Percentiles rank a stretch among this genome's conserved stretches.
Evolutionary conservation across 805 yeast genomes (phyloP).

Genomic region (Geotrichum ghanense): DNA sequence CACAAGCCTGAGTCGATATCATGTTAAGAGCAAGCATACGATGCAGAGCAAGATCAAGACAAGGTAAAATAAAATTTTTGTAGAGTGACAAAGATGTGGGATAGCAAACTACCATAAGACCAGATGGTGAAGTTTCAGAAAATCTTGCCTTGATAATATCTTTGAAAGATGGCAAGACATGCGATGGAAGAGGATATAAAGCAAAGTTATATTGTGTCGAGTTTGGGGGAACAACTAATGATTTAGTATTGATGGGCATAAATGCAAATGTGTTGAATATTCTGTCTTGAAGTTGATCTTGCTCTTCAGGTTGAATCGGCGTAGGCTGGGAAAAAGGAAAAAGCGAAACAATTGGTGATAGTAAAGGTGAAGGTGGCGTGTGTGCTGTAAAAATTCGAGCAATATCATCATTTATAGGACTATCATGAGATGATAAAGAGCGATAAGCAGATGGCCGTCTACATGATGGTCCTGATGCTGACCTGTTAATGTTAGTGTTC

Average conservation of each 20-base stretch:
- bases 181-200: conserved; percentile 16
- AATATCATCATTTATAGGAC: neutral
- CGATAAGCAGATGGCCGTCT: neutral
- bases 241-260: conserved; percentile 1
- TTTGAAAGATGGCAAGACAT: conserved; percentile 13
- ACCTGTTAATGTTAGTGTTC: too few species aligned
- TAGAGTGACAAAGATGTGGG: conserved; percentile 16
- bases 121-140: conserved; percentile 16
- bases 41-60: conserved; percentile 17
- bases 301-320: neutral
- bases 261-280: conserved; percentile 9
- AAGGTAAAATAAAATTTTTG: conserved; percentile 12
- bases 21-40: conserved; percentile 17
- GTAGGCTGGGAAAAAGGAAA: conserved; percentile 1
- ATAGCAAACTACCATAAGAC: conserved; percentile 14
- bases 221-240: conserved; percentile 7
- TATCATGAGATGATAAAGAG: neutral
- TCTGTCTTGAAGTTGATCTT: conserved; percentile 3
- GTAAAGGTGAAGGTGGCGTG: neutral
- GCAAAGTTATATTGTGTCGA: conserved; percentile 15
- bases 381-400: neutral
- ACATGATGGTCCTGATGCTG: neutral
- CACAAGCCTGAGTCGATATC: conserved; percentile 17
- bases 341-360: neutral
- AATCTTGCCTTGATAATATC: conserved; percentile 10